Base-by-base conservation (phyloP, 2,329 filamentous ascomycete genomes). In the Xylariales sp. region DNA sequence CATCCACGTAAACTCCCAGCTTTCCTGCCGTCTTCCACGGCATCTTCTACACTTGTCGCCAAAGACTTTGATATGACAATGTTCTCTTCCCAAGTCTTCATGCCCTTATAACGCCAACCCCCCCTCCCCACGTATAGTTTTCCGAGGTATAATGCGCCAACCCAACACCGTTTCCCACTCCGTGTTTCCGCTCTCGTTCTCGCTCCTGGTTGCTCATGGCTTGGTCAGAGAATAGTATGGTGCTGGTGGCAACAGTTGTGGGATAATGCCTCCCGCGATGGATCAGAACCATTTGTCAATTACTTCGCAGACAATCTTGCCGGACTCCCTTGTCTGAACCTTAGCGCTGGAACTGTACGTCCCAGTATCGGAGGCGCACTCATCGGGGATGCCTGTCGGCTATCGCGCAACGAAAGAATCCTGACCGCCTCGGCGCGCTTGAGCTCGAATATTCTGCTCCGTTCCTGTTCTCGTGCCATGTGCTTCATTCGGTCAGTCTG, bases 401-500 rank as follows among this genome's bases (percentile, higher is more conserved):
- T 35, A 10, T 31, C 22, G 25, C 44, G 44, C n/a, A 55, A 50
- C 3, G 57, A 54, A 19, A 76, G 46, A 29, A 63, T 63, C 15
- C 60, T 60, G 15, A 69, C 56, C 3, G 74, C 73, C 46, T 74
- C 68, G 29, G 61, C 60, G 31, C 75, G 65, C 47, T 56, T 68
- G 40, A 53, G 46, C 54, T 79, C 76, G 50, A 80, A 80, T 1
- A 56, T 44, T 5, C 63, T 62, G 40, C 72, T 77, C 36, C 70
- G 66, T 44, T 70, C 65, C 21, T 72, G 60, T 56, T 80, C 76
- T 21, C 57, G 52, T 11, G 67, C 64, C 27, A 75, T 60, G 33
- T 60, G 54, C n/a, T 44, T 52, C 48, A 58, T 52, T 16, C 76
- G 68, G 43, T 65, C 58, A 5, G 63, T 54, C 14, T 67, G 56